Base-by-base conservation (phyloP, 345 rosid genomes). In the Clarkia xantiana region DNA sequence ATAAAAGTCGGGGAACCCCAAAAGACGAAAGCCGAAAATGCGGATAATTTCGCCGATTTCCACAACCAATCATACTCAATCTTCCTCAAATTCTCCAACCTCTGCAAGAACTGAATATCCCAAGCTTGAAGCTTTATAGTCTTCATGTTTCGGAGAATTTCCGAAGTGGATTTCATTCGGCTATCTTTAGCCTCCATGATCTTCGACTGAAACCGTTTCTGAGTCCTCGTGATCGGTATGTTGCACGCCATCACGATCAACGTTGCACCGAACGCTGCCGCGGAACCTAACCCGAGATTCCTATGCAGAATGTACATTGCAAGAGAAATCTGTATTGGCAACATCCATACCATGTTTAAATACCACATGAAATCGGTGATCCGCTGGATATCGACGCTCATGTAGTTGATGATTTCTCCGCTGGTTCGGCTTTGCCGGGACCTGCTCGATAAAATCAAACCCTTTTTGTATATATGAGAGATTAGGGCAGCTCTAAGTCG, bases 1-100 rank as follows among this genome's bases (percentile, higher is more conserved):
- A 89, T 84, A 60, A 80, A 71, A 52, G 93, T 54, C 1, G 94
- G 95, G 44, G 97, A 75, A 53, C 89, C 97, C 95, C 97, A 89
- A 63, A 84, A 87, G 16, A 89, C 62, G 57, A 80, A 89, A 60
- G 81, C 76, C 45, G 95, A 57, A 45, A 66, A 57, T 57, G 95
- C 86, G 9, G 65, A 54, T 61, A 82, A 68, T 44, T 79, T 71
- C 44, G 65, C 62, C 18, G 84, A 78, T 65, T 66, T 80, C 89
- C 95, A 82, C 13, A 89, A 49, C 68, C 86, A 78, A 16, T 75
- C 62, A 42, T 73, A 76, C 66, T 84, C 97, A 41, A 67, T 59
- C 54, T 72, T 57, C 57, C 97, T 67, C 25, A 78, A 66, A 54
- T 65, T 65, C 49, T 78, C 74, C 17, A 84, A 65, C 59, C 74